Base-by-base conservation (phyloP, 495 filamentous ascomycete genomes). In the Melanomma pulvis-pyrius region DNA sequence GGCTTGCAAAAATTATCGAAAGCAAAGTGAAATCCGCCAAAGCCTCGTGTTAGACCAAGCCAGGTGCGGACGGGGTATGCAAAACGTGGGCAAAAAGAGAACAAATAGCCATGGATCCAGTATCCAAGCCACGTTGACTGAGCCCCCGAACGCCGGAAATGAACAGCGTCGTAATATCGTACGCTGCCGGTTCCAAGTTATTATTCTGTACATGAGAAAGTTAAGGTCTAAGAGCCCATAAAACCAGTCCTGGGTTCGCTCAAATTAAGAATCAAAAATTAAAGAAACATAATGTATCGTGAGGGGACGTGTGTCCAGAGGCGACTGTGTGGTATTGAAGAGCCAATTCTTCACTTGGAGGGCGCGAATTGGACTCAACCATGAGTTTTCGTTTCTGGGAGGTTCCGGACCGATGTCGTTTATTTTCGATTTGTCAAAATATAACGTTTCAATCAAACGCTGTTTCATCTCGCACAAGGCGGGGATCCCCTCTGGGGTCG, bases 261-360 rank as follows among this genome's bases (percentile, higher is more conserved):
- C 48, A 39, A 49, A 56, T 53, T 65, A 41, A 61, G 63, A 56
- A 67, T 61, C 53, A 67, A 56, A 67, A 57, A 68, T 68, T 68
- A 68, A 28, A 32, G 63, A 49, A 21, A 41, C 29, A 49, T 25
- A 53, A 15, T 15, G n/a, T 15, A 26, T 53, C 54, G 53, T 32
- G 41, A 49, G 32, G 15, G 9, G 6, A 2, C 4, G 48, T 28
- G 22, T 26, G 6, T 4, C 21, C 46, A 24, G 39, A 26, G 24
- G 21, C 17, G 21, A 22, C 19, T 47, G 30, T 8, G 12, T 12
- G 41, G 50, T 3, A 11, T n/a, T 26, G 28, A 26, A 21, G 24
- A 30, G 17, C 49, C 28, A 55, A 47, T 29, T 13, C 29, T 22
- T 55, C 25, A 28, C 47, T 55, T 3, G 19, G 9, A 28, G 24